Evolutionary conservation across 768 basidiomycete species (phyloP), one percentile per base, ranked within the genome.

Genomic region (Tephrocybe sp.): DNA sequence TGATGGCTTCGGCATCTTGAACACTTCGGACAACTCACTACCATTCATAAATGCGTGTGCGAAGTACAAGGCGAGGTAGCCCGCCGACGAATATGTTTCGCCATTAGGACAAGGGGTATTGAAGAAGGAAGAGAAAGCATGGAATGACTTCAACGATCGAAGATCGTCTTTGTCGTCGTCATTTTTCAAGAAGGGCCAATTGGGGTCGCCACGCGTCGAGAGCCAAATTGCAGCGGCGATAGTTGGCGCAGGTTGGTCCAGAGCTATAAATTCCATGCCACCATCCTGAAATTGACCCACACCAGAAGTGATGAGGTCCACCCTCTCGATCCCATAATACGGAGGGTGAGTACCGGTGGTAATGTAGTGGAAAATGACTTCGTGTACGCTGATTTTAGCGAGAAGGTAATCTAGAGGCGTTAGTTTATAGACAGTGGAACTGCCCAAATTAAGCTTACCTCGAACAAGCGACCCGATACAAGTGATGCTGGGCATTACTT

Each of bases 171-270:
- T 19, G 5, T 38, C 34, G 6, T 36, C 22, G 13, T 25, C 19
- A 9, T 47, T 15, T 9, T 26, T 15, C 32, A 16, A 34, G 15
- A 5, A 16, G 8, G 15, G 12, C 5, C 15, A n/a, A 16, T 5
- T 11, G 16, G 32, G 16, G 13, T n/a, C n/a, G n/a, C n/a, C n/a
- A n/a, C n/a, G n/a, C n/a, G n/a, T n/a, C n/a, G n/a, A 18, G 28
- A 47, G 26, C 46, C 46, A 47, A 19, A 47, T 47, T 13, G 46
- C 36, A 26, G 46, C 46, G 8, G 46, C 46, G 4, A 47, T 47
- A n/a, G 46, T 47, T 15, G 36, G 46, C 12, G 11, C 46, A 21
- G 46, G 46, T 19, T 47, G 46, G 22, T 47, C 46, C 46, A 47
- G 37, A 2, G 46, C 36, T n/a, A 47, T 47, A 2, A 47, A 35